Base-by-base conservation (phyloP, 306 rosid genomes). In the Pueraria montana region DNA sequence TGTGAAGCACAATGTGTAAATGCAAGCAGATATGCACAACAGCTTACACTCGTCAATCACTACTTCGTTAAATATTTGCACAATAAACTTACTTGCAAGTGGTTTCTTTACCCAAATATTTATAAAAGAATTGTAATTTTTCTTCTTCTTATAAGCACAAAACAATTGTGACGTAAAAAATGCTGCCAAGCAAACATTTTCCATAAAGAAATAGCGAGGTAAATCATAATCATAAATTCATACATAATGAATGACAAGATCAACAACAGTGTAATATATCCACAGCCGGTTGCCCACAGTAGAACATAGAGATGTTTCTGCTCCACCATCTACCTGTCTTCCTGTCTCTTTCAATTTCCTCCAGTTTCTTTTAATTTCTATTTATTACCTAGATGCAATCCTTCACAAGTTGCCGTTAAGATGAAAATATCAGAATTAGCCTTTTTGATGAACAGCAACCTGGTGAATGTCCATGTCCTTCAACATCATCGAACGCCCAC, bases 391-490 rank as follows among this genome's bases (percentile, higher is more conserved):
- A 26, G 8, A 18, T 40, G 56, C 24, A 74, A 38, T 75, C 50
- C 59, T 40, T 76, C 26, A 43, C 11, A 65, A 32, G 74, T 67
- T 50, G 13, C 36, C 3, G 3, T 43, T 0, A 26, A 9, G 62
- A 74, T 34, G 74, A 45, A 14, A 16, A 77, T 74, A 67, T 67
- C 11, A 73, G 43, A 69, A 61, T 88, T 82, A 96, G 81, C 97
- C 88, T 88, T 83, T 94, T 49, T 92, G 99, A 82, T 94, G 99
- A 86, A 96, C 99, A 62, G 99, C 99, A 69, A 92, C 68, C 18
- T 87, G 96, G 87, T 94, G 99, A 73, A 93, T 92, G 85, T 96
- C 98, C 99, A 96, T 96, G 73, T 96, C 98, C 90, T 96, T 96
- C 92, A 96, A 80, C 99, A 96, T 96, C 75, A 96, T 97, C 1